Evolutionary conservation across 257 asterid species (phyloP).

Genomic region (Ophiorrhiza pumila): DNA sequence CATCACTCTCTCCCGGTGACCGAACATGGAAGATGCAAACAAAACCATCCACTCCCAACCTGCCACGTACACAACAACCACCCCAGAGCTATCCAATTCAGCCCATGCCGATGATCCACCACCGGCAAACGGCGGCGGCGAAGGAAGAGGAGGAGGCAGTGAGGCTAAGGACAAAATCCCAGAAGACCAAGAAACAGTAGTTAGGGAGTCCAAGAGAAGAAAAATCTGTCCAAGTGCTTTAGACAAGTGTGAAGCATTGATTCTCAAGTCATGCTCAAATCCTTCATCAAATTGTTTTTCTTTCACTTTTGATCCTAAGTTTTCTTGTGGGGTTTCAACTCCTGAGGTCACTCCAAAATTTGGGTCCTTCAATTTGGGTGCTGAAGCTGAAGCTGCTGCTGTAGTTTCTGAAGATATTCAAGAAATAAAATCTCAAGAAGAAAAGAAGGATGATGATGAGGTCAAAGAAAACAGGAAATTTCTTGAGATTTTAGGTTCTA

Average conservation of each 20-base stretch:
- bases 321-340: conserved; percentile 18
- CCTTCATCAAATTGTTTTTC: conserved; percentile 8
- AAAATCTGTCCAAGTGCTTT: conserved; percentile 21
- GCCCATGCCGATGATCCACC: not conserved
- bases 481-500: conserved; percentile 4
- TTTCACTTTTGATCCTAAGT: conserved; percentile 20
- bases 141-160: not conserved
- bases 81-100: not conserved
- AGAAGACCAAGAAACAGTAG: conserved; percentile 6
- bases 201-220: conserved; percentile 14
- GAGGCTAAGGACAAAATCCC: not conserved
- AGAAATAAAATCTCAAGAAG: conserved; percentile 6
- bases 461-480: conserved; percentile 3
- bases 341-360: conserved; percentile 28
- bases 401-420: not conserved
- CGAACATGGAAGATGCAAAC: not conserved
- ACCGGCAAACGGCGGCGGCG: not conserved
- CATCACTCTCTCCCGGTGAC: not conserved
- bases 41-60: not conserved
- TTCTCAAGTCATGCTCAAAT: conserved; percentile 8
- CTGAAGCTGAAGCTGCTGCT: not conserved
- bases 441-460: not conserved
- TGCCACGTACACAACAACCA: not conserved
- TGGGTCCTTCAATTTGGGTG: conserved; percentile 21
- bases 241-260: conserved; percentile 12